Evolutionary conservation across 306 rosid genomes (phyloP).

Genomic region (Senna tora): DNA sequence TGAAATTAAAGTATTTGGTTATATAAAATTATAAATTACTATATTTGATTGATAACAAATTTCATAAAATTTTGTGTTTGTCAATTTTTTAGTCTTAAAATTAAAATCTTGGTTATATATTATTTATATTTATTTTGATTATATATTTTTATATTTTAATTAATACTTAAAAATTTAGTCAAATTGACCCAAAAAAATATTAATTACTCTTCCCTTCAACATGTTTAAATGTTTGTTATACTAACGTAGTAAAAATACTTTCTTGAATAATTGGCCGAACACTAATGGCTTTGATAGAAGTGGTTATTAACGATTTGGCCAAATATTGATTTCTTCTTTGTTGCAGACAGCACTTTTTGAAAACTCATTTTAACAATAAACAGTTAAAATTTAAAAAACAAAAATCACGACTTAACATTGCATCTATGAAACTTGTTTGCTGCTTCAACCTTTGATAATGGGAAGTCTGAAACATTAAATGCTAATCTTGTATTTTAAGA

Average conservation of each 20-base stretch:
- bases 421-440: neutral
- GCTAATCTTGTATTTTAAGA: too few relatives aligned
- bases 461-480: neutral
- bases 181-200: neutral
- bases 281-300: too few relatives aligned
- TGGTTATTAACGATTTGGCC: too few relatives aligned
- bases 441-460: neutral
- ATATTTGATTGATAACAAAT: too few relatives aligned
- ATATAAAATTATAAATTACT: too few relatives aligned
- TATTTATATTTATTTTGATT: too few relatives aligned
- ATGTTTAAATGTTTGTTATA: neutral
- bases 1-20: too few relatives aligned
- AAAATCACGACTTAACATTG: neutral
- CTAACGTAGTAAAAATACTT: neutral
- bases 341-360: neutral
- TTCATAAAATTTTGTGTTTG: neutral
- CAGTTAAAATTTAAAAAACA: neutral
- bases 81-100: neutral
- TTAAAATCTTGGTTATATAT: neutral
- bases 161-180: neutral
- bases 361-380: neutral
- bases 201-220: neutral
- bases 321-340: too few relatives aligned
- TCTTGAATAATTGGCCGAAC: too few relatives aligned
- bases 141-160: too few relatives aligned